Percentiles rank a stretch among this genome's conserved stretches.
These are phyloP conservation scores for Evansstolkia leycettana DNA, from an alignment of 495 filamentous ascomycete species.

Conservation along the genomic window DNA sequence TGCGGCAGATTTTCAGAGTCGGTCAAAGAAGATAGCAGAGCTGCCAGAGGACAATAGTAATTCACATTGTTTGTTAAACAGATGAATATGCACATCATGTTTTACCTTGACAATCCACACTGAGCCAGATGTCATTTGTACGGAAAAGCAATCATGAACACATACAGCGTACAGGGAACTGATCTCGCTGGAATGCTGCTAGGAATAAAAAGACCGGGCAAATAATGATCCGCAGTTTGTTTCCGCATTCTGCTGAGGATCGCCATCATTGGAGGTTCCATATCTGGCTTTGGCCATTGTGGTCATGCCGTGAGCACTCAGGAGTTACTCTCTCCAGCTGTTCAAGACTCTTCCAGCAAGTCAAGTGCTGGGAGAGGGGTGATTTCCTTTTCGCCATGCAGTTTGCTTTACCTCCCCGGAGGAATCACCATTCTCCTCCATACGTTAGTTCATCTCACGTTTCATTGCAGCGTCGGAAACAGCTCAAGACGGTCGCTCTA, in stretches of 20 bases:
- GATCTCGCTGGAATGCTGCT: too few relatives aligned
- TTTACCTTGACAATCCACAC: too few relatives aligned
- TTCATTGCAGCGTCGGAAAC: constrained; percentile 49
- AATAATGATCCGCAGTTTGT: constrained; percentile 11
- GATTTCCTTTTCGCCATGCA: constrained; percentile 50
- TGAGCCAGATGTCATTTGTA: too few relatives aligned
- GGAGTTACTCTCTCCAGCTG: not conserved
- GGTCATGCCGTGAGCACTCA: not conserved
- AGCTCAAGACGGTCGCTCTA: constrained; percentile 51
- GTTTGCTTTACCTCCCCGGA: constrained; percentile 79
- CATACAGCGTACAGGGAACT: too few relatives aligned
- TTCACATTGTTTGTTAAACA: too few relatives aligned
- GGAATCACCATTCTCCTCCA: constrained; percentile 56
- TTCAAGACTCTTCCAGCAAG: constrained; percentile 6
- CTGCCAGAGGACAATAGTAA: not conserved
- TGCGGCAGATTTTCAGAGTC: too few relatives aligned
- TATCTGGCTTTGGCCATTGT: too few relatives aligned
- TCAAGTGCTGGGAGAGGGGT: constrained; percentile 12
- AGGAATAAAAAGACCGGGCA: constrained; percentile 4
- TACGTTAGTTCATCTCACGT: constrained; percentile 48
- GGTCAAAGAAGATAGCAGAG: too few relatives aligned
- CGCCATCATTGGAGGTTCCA: too few relatives aligned
- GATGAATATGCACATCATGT: too few relatives aligned
- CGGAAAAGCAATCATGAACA: too few relatives aligned
- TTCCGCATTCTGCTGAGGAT: constrained; percentile 12